Evolutionary conservation across 2,329 filamentous ascomycete genomes (phyloP).

Genomic region (Myotisia sp.): DNA sequence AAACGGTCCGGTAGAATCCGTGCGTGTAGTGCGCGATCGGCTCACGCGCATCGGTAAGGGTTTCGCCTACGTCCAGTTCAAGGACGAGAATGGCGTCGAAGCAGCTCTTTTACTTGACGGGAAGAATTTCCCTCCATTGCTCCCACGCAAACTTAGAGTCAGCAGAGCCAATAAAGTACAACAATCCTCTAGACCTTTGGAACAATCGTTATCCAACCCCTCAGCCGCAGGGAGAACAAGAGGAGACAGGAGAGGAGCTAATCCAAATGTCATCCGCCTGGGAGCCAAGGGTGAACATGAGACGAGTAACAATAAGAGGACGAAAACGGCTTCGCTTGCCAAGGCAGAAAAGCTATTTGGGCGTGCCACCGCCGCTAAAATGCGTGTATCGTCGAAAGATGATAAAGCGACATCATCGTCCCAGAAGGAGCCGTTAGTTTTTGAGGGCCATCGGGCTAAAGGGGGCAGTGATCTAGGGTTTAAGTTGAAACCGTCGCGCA

Average conservation of each 20-base stretch:
- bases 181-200: no score
- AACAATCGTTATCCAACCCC: no score
- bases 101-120: constrained; percentile 75
- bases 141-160: constrained; percentile 78
- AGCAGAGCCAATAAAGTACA: constrained; percentile 52
- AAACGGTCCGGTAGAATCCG: constrained; percentile 69
- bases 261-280: background rate
- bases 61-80: constrained; percentile 94
- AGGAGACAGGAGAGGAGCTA: background rate
- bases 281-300: background rate
- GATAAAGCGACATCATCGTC: constrained; percentile 2
- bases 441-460: constrained; percentile 33
- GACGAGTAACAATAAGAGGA: background rate
- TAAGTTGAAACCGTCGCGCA: constrained; percentile 25
- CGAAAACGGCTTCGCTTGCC: background rate
- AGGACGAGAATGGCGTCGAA: constrained; percentile 77
- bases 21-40: constrained; percentile 78
- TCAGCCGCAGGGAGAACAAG: no score
- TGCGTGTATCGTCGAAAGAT: background rate
- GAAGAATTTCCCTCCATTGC: constrained; percentile 86
- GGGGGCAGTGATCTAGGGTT: constrained; percentile 18
- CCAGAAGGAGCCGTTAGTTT: constrained; percentile 22
- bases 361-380: constrained; percentile 24
- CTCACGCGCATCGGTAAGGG: constrained; percentile 91
- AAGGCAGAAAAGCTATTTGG: constrained; percentile 26